Percentiles rank a stretch among this genome's conserved stretches.
Evolutionary conservation across 1,284 basidiomycete genomes (phyloP).

Genomic region (Lentinus polychrous): DNA sequence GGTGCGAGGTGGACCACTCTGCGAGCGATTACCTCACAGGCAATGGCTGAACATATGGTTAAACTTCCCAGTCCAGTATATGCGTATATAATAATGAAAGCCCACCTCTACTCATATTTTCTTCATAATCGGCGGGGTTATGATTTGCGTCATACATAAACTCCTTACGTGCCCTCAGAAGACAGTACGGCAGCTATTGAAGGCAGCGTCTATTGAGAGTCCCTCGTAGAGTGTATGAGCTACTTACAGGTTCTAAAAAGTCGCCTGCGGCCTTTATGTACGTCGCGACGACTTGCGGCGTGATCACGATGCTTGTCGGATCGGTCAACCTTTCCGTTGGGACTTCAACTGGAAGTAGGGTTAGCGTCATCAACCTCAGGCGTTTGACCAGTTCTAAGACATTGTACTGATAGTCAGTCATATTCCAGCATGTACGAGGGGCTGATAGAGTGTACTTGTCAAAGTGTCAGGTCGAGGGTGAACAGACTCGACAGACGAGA

Average conservation of each 20-base stretch:
- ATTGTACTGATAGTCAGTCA: neutral
- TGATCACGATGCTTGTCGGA: slow-evolving; percentile 67
- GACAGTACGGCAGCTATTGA: slow-evolving; percentile 66
- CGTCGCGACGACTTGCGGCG: slow-evolving; percentile 58
- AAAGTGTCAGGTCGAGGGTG: slow-evolving; percentile 64
- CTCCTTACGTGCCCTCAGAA: slow-evolving; percentile 73
- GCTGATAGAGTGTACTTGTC: slow-evolving; percentile 47
- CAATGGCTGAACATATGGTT: slow-evolving; percentile 57
- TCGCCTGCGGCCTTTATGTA: slow-evolving; percentile 66
- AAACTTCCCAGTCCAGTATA: neutral
- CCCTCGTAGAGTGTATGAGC: neutral
- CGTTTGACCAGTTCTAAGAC: slow-evolving; percentile 70
- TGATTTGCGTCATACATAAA: slow-evolving; percentile 73
- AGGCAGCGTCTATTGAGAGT: neutral
- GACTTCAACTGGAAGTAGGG: slow-evolving; percentile 79
- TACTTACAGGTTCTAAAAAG: slow-evolving; percentile 71
- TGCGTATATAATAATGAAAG: too few relatives aligned
- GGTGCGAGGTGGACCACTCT: slow-evolving; percentile 67
- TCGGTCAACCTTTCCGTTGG: slow-evolving; percentile 50
- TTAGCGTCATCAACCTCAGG: slow-evolving; percentile 70
- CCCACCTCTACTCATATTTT: slow-evolving; percentile 80
- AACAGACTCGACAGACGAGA: slow-evolving; percentile 40
- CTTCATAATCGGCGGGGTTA: slow-evolving; percentile 78
- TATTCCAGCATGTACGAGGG: neutral
- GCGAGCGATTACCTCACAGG: slow-evolving; percentile 86